These are phyloP conservation scores for Botrytis aclada DNA, from an alignment of 2,329 filamentous ascomycete genomes.

Conservation along the genomic window DNA sequence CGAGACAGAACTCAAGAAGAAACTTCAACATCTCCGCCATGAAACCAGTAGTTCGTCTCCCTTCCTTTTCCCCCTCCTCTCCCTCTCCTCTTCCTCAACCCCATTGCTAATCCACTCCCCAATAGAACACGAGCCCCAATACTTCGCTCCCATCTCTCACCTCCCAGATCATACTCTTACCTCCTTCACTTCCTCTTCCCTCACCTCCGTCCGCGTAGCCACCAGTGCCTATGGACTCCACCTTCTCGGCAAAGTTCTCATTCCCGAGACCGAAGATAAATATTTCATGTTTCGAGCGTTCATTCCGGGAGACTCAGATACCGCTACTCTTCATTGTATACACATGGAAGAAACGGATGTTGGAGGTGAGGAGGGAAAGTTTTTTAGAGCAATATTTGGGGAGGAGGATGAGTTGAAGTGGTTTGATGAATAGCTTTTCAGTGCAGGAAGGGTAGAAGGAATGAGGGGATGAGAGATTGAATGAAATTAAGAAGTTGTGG, in stretches of 20 bases:
- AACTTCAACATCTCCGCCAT: conserved; percentile 49
- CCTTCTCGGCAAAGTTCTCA: conserved; percentile 48
- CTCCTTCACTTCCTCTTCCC: conserved; percentile 40
- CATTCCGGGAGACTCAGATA: conserved; percentile 42
- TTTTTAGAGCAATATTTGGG: conserved; percentile 47
- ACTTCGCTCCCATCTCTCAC: conserved; percentile 48
- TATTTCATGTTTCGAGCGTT: conserved; percentile 51
- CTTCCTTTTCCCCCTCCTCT: neutral
- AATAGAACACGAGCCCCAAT: conserved; percentile 52
- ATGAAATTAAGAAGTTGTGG: neutral
- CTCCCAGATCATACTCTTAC: conserved; percentile 35
- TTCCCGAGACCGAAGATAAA: conserved; percentile 43
- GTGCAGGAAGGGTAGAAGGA: neutral
- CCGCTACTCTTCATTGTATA: conserved; percentile 46
- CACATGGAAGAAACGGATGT: conserved; percentile 45
- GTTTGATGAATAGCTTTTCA: conserved; percentile 47
- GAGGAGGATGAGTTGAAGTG: conserved; percentile 49
- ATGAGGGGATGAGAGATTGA: neutral
- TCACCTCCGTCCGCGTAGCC: conserved; percentile 46
- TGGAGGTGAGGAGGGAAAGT: conserved; percentile 42
- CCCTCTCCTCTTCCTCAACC: neutral
- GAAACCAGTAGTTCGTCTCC: conserved; percentile 43
- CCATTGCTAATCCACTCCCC: neutral
- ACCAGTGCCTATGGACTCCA: conserved; percentile 48
- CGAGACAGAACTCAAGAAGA: conserved; percentile 50